Evolutionary conservation across 768 basidiomycete species (phyloP).

Genomic region (Lactarius trivialis): DNA sequence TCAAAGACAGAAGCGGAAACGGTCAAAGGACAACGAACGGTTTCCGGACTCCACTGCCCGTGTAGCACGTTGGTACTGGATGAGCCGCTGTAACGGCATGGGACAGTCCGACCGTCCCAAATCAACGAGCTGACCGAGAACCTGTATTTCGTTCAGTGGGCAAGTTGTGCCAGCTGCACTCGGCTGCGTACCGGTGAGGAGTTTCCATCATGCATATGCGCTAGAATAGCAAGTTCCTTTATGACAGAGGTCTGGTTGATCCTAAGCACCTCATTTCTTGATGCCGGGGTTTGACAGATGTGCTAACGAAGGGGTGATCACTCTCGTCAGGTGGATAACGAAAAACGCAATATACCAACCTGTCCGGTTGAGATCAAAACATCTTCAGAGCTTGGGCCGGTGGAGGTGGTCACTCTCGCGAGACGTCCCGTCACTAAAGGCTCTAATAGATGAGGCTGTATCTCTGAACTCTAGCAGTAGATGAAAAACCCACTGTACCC

Average conservation of each 20-base stretch:
- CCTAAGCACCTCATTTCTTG: neutral
- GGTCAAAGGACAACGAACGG: conserved; percentile 32
- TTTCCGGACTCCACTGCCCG: conserved; percentile 41
- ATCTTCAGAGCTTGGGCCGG: neutral
- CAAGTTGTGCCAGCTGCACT: neutral
- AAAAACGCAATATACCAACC: neutral
- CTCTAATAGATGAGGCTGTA: neutral
- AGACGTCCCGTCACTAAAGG: neutral
- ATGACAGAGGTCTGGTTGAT: conserved; percentile 5
- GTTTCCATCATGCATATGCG: conserved; percentile 3
- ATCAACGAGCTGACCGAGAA: conserved; percentile 31
- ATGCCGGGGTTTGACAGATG: neutral
- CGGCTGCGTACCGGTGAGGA: neutral
- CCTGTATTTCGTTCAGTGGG: neutral
- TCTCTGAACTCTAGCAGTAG: neutral
- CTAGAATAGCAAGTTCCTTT: conserved; percentile 16
- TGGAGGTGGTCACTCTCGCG: neutral
- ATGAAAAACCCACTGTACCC: neutral
- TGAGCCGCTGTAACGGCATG: conserved; percentile 38
- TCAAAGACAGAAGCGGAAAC: neutral
- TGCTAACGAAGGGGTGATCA: neutral
- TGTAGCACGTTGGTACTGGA: conserved; percentile 49
- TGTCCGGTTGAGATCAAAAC: neutral
- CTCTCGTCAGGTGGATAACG: too few species aligned
- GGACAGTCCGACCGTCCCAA: conserved; percentile 14